A percentile compares a stretch with the other conserved stretches of the same genome.
Evolutionary conservation across 139 green algal genomes (phyloP).

Genomic region (Ulvella scutata): DNA sequence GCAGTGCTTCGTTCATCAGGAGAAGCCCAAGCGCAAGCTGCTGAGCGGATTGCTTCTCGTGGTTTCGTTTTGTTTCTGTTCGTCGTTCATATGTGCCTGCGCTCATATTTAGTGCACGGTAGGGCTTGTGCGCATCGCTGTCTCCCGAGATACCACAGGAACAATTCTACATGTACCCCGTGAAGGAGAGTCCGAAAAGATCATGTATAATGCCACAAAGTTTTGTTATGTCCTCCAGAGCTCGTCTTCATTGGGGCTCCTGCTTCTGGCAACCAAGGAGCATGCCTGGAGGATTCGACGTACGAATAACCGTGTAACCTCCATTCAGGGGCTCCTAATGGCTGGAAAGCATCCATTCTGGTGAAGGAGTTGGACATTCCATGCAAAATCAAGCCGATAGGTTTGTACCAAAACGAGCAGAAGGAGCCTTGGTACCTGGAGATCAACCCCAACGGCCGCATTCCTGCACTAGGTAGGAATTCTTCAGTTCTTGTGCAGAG

Average conservation of each 20-base stretch:
- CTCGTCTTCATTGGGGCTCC: too few species aligned
- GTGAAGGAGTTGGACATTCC: slow-evolving; percentile 23
- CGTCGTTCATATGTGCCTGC: neutral
- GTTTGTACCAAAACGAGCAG: slow-evolving; percentile 16
- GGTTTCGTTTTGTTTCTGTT: neutral
- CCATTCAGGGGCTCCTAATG: slow-evolving; percentile 14
- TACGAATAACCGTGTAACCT: neutral
- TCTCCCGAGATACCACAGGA: too few species aligned
- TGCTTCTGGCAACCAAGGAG: neutral
- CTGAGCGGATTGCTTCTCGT: neutral
- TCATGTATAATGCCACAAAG: too few species aligned
- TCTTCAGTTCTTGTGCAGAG: neutral
- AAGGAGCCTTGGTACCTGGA: slow-evolving; percentile 28
- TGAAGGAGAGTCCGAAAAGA: too few species aligned
- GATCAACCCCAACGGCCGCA: slow-evolving; percentile 33
- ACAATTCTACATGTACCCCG: too few species aligned
- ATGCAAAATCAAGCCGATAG: slow-evolving; percentile 16
- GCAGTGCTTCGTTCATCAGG: neutral
- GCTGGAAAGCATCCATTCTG: slow-evolving; percentile 26
- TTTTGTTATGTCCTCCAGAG: too few species aligned
- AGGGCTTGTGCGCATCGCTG: neutral
- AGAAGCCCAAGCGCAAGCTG: neutral
- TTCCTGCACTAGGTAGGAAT: slow-evolving; percentile 25
- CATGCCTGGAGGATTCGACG: neutral
- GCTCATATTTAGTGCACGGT: neutral